Evolutionary conservation across 179 eudicot species (phyloP), one percentile per base, ranked within the genome.

Genomic region (Spinacia oleracea): DNA sequence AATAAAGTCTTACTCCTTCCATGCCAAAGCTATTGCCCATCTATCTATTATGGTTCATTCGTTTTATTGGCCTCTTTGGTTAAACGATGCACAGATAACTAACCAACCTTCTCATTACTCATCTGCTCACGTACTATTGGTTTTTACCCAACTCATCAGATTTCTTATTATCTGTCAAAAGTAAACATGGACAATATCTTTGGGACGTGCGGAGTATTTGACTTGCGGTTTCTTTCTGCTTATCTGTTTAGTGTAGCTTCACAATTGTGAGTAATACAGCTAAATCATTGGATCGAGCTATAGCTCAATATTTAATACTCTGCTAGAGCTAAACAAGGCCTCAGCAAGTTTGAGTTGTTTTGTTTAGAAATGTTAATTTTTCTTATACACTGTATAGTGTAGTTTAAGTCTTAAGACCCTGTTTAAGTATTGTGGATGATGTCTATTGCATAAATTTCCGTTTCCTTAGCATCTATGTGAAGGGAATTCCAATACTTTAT

Each of bases 401-500:
- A n/a, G 5, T 58, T 25, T 25, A 7, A 66, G 55, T 71, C 21
- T 71, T 71, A 45, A 8, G 60, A 43, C 20, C 12, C 35, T 43
- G 21, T 5, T 59, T 34, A 63, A 27, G 46, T 32, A 62, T 40
- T 71, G 55, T 60, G 66, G 35, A 7, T 43, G 21, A 20, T 12
- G 48, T 64, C 70, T 12, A 31, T 11, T n/a, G 64, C 45, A 25
- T 70, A 15, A 38, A 59, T 70, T 45, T 62, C 10, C 46, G 11
- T 68, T 51, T 51, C 66, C 40, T 29, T 75, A 67, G 40, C 70
- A 68, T 64, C 73, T 59, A 64, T 78, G 70, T 8, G 58, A 6
- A 46, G 32, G 9, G 60, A 32, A 64, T 74, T 56, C 79, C 38
- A 81, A 75, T 27, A 75, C 15, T 70, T 71, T 81, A 40, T 83